These are phyloP conservation scores for Mallotus japonicus DNA, from an alignment of 441 rosid genomes.

Conservation along the genomic window DNA sequence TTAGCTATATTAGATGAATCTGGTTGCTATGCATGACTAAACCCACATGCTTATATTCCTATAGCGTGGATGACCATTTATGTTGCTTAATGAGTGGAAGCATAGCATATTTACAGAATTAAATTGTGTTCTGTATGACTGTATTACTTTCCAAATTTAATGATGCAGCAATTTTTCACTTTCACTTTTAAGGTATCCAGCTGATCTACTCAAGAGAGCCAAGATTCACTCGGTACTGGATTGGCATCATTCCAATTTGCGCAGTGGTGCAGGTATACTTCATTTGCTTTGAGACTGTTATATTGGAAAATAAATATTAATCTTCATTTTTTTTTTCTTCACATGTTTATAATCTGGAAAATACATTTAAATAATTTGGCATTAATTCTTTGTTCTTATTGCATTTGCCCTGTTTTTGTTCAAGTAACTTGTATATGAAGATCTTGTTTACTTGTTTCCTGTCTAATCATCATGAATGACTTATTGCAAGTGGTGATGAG, in stretches of 20 bases:
- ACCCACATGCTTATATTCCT: background rate
- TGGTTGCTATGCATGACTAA: background rate
- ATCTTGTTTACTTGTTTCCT: background rate
- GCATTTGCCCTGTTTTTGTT: too few relatives aligned
- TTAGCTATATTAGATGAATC: background rate
- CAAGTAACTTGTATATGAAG: too few relatives aligned
- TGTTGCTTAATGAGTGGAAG: background rate
- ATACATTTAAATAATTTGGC: too few relatives aligned
- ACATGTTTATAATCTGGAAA: too few relatives aligned
- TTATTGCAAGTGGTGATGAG: background rate
- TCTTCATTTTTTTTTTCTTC: too few relatives aligned
- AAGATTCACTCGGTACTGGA: slow-evolving; percentile 83
- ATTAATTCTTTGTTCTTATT: too few relatives aligned
- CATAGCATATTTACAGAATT: background rate
- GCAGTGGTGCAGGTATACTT: slow-evolving; percentile 65
- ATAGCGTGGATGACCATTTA: background rate
- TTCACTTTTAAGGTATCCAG: slow-evolving; percentile 62
- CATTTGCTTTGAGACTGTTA: background rate
- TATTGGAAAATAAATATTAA: too few relatives aligned
- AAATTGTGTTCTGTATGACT: background rate
- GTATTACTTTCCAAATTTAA: background rate
- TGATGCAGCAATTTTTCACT: slow-evolving; percentile 4
- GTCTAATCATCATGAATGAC: background rate
- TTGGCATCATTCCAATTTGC: slow-evolving; percentile 90
- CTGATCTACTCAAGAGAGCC: slow-evolving; percentile 76